Evolutionary conservation across 2,329 filamentous ascomycete species (phyloP).

Genomic region (Xylaria sp.): DNA sequence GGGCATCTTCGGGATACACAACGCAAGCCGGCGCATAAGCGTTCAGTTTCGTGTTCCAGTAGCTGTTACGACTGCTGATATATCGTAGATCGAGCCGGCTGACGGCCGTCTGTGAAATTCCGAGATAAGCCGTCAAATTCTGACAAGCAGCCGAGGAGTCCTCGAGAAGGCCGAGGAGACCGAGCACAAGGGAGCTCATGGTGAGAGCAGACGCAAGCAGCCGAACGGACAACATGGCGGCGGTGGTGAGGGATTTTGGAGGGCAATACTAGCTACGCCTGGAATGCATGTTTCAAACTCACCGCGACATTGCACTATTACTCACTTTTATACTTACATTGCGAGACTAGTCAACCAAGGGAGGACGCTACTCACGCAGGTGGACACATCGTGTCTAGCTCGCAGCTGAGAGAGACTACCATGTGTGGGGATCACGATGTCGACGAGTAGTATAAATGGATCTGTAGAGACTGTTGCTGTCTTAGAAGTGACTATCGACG

Average conservation of each 20-base stretch:
- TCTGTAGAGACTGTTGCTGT: neutral
- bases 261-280: neutral
- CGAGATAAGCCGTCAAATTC: neutral
- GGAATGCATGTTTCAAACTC: neutral
- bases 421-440: neutral
- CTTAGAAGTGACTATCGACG: neutral
- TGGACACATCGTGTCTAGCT: neutral
- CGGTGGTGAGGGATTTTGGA: neutral
- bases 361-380: neutral
- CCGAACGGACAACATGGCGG: neutral
- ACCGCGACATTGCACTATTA: neutral
- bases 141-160: constrained; percentile 3
- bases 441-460: neutral
- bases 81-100: constrained; percentile 6
- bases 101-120: neutral
- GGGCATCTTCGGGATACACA: constrained; percentile 15
- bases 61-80: constrained; percentile 16
- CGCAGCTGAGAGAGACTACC: neutral
- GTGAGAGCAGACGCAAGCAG: neutral
- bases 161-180: constrained; percentile 1
- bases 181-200: neutral
- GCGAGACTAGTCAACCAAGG: neutral
- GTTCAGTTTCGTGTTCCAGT: constrained; percentile 17
- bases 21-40: constrained; percentile 15
- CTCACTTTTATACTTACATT: constrained; percentile 1